A percentile compares a stretch with the other conserved stretches of the same genome.
These are phyloP conservation scores for Mycena filopes DNA, from an alignment of 768 basidiomycete genomes.

Conservation along the genomic window DNA sequence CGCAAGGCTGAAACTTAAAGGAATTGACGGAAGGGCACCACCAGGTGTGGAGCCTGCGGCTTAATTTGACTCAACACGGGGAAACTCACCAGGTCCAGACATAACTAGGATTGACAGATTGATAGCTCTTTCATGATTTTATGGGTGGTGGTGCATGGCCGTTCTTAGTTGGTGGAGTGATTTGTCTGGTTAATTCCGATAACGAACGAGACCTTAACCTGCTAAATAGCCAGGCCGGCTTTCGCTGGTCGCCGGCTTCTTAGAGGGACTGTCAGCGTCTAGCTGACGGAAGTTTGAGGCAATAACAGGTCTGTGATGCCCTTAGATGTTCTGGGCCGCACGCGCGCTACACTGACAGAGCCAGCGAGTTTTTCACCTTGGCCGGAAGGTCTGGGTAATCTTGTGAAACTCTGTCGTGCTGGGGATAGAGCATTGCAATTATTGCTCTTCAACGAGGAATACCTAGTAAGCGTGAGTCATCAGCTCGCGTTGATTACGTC, in stretches of 20 bases:
- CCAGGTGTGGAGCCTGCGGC: conserved; percentile 77
- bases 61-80: conserved; percentile 89
- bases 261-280: too few relatives aligned
- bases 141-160: conserved; percentile 92
- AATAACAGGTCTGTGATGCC: too few relatives aligned
- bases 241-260: conserved; percentile 72
- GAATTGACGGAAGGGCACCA: conserved; percentile 74
- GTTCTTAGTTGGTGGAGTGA: conserved; percentile 93
- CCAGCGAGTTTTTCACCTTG: conserved; percentile 85
- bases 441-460: conserved; percentile 94
- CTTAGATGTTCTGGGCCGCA: too few relatives aligned
- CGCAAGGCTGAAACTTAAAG: conserved; percentile 72
- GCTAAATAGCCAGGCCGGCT: conserved; percentile 89
- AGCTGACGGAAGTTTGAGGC: too few relatives aligned
- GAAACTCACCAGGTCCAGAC: conserved; percentile 86
- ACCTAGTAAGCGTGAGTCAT: conserved; percentile 90
- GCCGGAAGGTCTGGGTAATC: conserved; percentile 70
- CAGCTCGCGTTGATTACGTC: too few relatives aligned
- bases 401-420: conserved; percentile 82
- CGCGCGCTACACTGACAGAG: conserved; percentile 90
- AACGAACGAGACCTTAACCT: conserved; percentile 94
- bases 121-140: conserved; percentile 88
- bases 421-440: conserved; percentile 93
- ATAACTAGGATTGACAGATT: conserved; percentile 83
- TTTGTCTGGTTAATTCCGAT: conserved; percentile 98